Evolutionary conservation across 805 yeast species (phyloP).

Genomic region (Wickerhamomyces queroliae): DNA sequence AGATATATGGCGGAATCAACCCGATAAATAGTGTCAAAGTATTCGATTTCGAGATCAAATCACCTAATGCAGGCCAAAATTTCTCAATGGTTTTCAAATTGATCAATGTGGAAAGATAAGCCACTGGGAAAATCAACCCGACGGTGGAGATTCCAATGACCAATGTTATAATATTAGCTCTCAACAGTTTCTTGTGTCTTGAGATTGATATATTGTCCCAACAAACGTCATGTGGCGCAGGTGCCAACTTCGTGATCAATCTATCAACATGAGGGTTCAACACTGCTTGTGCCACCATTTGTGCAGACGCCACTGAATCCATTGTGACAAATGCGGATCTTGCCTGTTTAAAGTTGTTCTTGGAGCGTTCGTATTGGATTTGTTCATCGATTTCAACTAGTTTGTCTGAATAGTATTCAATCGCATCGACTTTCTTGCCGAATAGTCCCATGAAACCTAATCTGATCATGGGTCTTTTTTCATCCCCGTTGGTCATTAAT

Average conservation of each 20-base stretch:
- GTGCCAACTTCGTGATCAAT: conserved; percentile 80
- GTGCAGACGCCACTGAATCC: conserved; percentile 94
- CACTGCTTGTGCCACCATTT: conserved; percentile 93
- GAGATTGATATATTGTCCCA: conserved; percentile 88
- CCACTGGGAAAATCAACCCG: conserved; percentile 76
- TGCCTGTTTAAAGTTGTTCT: conserved; percentile 57
- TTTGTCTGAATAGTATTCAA: conserved; percentile 64
- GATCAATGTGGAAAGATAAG: conserved; percentile 76
- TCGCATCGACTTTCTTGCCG: conserved; percentile 77
- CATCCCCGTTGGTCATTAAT: background rate
- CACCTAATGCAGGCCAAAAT: conserved; percentile 81
- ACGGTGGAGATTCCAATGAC: conserved; percentile 50
- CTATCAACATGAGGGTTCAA: conserved; percentile 84
- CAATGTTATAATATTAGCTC: conserved; percentile 35
- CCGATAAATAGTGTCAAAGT: conserved; percentile 82
- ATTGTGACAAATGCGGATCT: conserved; percentile 91
- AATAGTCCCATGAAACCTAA: conserved; percentile 45
- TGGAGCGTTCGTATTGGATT: conserved; percentile 40
- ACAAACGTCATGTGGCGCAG: conserved; percentile 92
- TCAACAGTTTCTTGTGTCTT: conserved; percentile 58
- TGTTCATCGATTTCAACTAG: conserved; percentile 65
- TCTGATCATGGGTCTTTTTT: conserved; percentile 36
- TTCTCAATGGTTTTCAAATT: conserved; percentile 73
- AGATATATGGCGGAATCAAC: conserved; percentile 83
- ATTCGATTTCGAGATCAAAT: conserved; percentile 51